These are phyloP conservation scores for Spirogloea muscicola DNA, from an alignment of 139 green algal species.

Conservation along the genomic window DNA sequence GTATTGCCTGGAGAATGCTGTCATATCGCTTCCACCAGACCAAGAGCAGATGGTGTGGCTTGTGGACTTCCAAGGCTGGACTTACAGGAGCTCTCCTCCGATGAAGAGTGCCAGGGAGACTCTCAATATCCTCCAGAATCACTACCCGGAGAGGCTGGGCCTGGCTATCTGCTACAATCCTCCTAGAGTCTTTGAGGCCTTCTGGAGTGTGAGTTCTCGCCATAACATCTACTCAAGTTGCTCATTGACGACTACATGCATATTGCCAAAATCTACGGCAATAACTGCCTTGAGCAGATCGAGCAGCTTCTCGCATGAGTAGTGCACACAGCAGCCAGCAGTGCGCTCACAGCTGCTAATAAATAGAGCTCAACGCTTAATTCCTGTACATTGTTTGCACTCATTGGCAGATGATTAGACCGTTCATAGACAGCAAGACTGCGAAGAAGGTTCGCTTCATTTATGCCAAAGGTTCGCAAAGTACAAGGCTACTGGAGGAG, in stretches of 20 bases:
- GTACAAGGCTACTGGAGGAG: slow-evolving; percentile 6
- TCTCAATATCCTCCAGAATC: slow-evolving; percentile 58
- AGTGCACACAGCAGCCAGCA: background rate
- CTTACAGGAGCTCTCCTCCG: slow-evolving; percentile 46
- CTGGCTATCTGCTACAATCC: slow-evolving; percentile 53
- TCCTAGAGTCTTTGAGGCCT: slow-evolving; percentile 53
- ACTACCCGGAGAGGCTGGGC: slow-evolving; percentile 57
- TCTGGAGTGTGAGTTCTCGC: slow-evolving; percentile 55
- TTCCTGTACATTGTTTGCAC: too few relatives aligned
- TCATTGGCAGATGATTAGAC: slow-evolving; percentile 24
- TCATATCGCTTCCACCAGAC: slow-evolving; percentile 11
- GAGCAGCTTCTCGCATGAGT: too few relatives aligned
- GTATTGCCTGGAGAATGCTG: slow-evolving; percentile 53
- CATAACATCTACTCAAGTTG: too few relatives aligned
- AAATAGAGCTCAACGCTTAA: too few relatives aligned
- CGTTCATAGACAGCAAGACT: slow-evolving; percentile 46
- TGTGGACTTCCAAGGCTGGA: slow-evolving; percentile 56
- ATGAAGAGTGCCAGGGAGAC: slow-evolving; percentile 57
- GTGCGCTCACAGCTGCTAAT: background rate
- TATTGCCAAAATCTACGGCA: too few relatives aligned
- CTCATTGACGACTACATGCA: too few relatives aligned
- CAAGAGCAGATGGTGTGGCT: slow-evolving; percentile 48
- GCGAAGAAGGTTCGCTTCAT: slow-evolving; percentile 40
- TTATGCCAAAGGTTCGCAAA: slow-evolving; percentile 8
- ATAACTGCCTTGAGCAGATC: too few relatives aligned